A percentile compares a stretch with the other conserved stretches of the same genome.
These are phyloP conservation scores for Daldinia sp. DNA, from an alignment of 2,329 filamentous ascomycete species.

Conservation along the genomic window DNA sequence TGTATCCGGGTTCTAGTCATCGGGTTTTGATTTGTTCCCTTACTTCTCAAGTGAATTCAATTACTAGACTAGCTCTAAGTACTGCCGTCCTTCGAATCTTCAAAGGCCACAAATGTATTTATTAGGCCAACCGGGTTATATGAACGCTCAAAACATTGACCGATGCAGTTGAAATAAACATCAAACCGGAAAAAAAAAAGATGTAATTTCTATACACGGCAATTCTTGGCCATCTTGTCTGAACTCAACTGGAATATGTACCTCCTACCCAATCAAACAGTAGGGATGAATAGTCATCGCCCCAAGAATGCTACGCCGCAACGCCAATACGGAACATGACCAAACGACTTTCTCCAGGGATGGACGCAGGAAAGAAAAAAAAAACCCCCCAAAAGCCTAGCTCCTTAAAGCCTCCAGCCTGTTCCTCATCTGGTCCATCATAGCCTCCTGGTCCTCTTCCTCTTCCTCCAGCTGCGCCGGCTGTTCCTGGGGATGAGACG, in stretches of 20 bases:
- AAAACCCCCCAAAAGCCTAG: slow-evolving; percentile 48
- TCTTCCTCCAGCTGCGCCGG: slow-evolving; percentile 69
- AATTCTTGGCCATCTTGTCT: slow-evolving; percentile 1
- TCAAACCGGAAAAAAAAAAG: neutral
- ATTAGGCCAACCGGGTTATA: neutral
- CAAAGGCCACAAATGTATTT: neutral
- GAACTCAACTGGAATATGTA: slow-evolving; percentile 1
- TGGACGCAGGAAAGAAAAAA: neutral
- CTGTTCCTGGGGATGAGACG: slow-evolving; percentile 60
- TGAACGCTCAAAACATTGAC: neutral
- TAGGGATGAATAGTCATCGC: slow-evolving; percentile 6
- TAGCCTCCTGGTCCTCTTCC: slow-evolving; percentile 86
- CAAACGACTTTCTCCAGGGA: neutral
- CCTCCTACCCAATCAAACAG: slow-evolving; percentile 19
- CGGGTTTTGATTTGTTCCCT: neutral
- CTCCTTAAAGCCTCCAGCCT: slow-evolving; percentile 91
- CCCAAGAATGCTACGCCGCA: slow-evolving; percentile 26
- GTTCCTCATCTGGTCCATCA: slow-evolving; percentile 93
- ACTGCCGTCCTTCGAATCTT: too few species aligned
- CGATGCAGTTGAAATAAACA: neutral
- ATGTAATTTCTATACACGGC: slow-evolving; percentile 16
- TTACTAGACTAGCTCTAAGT: too few species aligned
- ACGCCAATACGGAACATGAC: slow-evolving; percentile 29
- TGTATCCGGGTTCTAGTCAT: neutral
- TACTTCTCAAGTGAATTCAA: too few species aligned